Percentiles rank a stretch among this genome's conserved stretches.
phyloP scores from a whole-genome alignment of 2,329 filamentous ascomycete species.

The Cytospora schulzeri region DNA sequence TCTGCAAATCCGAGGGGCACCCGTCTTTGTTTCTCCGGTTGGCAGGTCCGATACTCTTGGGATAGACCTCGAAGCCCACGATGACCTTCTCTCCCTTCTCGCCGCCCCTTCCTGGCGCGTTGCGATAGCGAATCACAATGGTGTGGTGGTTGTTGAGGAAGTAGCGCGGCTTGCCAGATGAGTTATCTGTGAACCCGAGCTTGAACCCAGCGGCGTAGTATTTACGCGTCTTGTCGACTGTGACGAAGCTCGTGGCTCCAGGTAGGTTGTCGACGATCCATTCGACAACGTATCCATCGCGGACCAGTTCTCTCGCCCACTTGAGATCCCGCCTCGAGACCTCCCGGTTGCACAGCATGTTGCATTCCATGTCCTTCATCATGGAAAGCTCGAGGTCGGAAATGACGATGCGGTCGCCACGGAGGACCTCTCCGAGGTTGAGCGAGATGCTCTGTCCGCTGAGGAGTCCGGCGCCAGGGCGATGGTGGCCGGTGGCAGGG shows the following conservation, averaged over 20 bases:
- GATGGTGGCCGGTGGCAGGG: constrained; percentile 69
- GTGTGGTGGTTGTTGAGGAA: constrained; percentile 89
- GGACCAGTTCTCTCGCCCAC: constrained; percentile 71
- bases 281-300: constrained; percentile 81
- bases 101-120: constrained; percentile 68
- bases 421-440: constrained; percentile 84
- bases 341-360: constrained; percentile 70
- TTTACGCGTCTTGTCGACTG: constrained; percentile 79
- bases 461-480: constrained; percentile 67
- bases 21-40: constrained; percentile 63
- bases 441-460: constrained; percentile 78
- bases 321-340: constrained; percentile 66
- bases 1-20: constrained; percentile 68
- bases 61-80: constrained; percentile 87
- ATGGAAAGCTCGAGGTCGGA: constrained; percentile 83
- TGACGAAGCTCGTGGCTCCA: constrained; percentile 85
- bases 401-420: constrained; percentile 81
- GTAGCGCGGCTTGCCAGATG: constrained; percentile 61
- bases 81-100: constrained; percentile 75
- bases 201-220: constrained; percentile 93
- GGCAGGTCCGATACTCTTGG: constrained; percentile 73
- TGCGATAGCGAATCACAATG: constrained; percentile 77
- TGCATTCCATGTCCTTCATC: constrained; percentile 73
- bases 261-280: constrained; percentile 94
- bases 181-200: constrained; percentile 74